These are phyloP conservation scores for Sporothrix brunneoviolacea DNA, from an alignment of 2,329 filamentous ascomycete genomes.

Conservation along the genomic window DNA sequence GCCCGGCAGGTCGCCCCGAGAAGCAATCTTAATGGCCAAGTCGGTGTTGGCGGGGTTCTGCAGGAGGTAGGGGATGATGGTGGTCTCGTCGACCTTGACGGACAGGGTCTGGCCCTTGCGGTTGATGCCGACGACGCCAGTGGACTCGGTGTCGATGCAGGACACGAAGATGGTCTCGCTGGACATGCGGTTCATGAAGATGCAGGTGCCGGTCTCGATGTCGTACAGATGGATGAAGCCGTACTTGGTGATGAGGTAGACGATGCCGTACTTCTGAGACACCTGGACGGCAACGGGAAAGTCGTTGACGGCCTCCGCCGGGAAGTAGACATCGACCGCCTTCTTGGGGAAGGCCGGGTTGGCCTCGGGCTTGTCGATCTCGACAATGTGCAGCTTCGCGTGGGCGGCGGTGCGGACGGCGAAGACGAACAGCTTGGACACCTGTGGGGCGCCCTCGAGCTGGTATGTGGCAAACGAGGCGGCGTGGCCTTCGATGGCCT, in stretches of 20 bases:
- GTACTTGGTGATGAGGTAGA: slow-evolving; percentile 97
- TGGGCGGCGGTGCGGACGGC: slow-evolving; percentile 83
- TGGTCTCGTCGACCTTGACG: slow-evolving; percentile 86
- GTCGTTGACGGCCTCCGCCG: slow-evolving; percentile 88
- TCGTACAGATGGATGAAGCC: slow-evolving; percentile 99
- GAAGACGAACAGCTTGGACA: slow-evolving; percentile 95
- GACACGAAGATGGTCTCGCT: slow-evolving; percentile 99
- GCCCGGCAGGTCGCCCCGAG: slow-evolving; percentile 84
- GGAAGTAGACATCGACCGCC: slow-evolving; percentile 96
- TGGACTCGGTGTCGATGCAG: slow-evolving; percentile 71
- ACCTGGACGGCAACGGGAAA: slow-evolving; percentile 98
- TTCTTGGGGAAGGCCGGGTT: slow-evolving; percentile 93
- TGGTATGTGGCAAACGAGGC: slow-evolving; percentile 87
- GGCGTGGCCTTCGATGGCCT: slow-evolving; percentile 95
- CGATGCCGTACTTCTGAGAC: slow-evolving; percentile 90
- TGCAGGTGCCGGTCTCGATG: slow-evolving; percentile 86
- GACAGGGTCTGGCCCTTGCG: slow-evolving; percentile 94
- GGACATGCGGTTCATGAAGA: slow-evolving; percentile 99
- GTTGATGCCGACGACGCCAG: slow-evolving; percentile 91
- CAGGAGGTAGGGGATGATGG: slow-evolving; percentile 87
- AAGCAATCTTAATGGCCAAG: slow-evolving; percentile 93
- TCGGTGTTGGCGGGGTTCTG: slow-evolving; percentile 92
- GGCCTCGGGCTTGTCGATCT: slow-evolving; percentile 86
- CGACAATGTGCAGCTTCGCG: slow-evolving; percentile 94
- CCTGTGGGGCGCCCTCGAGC: slow-evolving; percentile 79